Conservation (phyloP, 2,329 filamentous ascomycete genomes). For the Hymenoscyphus scutula region DNA sequence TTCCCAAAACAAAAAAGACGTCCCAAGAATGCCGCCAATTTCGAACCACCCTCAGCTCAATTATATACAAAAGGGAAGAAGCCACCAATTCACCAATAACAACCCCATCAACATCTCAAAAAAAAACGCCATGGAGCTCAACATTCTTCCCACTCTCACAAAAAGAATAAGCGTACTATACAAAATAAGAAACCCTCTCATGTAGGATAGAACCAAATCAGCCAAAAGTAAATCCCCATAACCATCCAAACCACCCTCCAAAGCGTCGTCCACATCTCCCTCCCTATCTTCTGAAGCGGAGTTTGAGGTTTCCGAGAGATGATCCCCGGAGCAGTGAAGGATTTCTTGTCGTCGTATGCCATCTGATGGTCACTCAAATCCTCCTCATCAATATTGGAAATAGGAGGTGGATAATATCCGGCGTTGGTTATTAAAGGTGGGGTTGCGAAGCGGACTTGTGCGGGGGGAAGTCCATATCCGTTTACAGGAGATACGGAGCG, state of each 20-base stretch:
- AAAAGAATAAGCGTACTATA: neutral
- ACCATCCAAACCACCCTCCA: constrained; percentile 64
- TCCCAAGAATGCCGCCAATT: too few species aligned
- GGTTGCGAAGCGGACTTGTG: constrained; percentile 25
- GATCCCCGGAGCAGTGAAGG: constrained; percentile 7
- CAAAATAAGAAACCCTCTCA: constrained; percentile 21
- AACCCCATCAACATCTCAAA: too few species aligned
- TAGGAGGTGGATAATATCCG: constrained; percentile 14
- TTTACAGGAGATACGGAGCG: constrained; percentile 31
- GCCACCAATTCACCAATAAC: too few species aligned
- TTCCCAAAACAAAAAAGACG: too few species aligned
- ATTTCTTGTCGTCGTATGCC: constrained; percentile 4
- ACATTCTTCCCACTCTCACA: too few species aligned
- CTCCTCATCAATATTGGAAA: constrained; percentile 16
- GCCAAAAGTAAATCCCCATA: constrained; percentile 62
- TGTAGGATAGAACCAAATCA: constrained; percentile 50
- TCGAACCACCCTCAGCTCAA: too few species aligned
- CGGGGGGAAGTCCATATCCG: constrained; percentile 32
- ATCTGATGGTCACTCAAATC: constrained; percentile 18
- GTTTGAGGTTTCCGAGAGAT: constrained; percentile 21
- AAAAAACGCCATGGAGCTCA: too few species aligned
- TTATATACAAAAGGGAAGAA: too few species aligned
- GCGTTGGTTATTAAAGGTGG: constrained; percentile 21
- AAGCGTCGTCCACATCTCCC: constrained; percentile 60
- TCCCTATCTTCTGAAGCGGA: constrained; percentile 47